A percentile compares a stretch with the other conserved stretches of the same genome.
Conservation (phyloP, 23 red algal species). For the Gracilaria caudata region DNA sequence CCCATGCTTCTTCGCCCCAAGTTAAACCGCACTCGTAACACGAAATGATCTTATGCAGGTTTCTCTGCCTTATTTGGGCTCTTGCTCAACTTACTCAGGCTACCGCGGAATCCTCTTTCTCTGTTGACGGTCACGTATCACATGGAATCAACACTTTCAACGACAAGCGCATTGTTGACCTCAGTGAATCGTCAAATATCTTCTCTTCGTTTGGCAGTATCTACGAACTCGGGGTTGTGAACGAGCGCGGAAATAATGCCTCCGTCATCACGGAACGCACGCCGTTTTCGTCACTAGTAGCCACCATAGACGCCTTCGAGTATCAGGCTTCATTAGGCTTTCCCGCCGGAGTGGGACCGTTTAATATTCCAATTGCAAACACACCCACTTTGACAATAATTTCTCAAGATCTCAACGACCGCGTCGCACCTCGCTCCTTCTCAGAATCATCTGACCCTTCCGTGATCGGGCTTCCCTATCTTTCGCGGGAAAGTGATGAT, state of each 20-base stretch:
- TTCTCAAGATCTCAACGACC: conserved; percentile 10
- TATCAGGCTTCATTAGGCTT: conserved; percentile 37
- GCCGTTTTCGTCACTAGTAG: conserved; percentile 7
- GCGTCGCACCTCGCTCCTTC: neutral
- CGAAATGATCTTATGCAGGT: too few relatives aligned
- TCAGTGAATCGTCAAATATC: neutral
- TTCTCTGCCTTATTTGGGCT: too few relatives aligned
- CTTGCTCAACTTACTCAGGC: too few relatives aligned
- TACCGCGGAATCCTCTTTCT: neutral
- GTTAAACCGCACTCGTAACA: too few relatives aligned
- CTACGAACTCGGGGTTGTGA: conserved; percentile 22
- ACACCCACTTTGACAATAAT: neutral
- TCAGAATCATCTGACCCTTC: neutral
- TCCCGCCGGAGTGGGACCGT: conserved; percentile 23
- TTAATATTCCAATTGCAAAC: conserved; percentile 19
- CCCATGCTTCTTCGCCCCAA: too few relatives aligned
- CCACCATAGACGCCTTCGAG: conserved; percentile 22
- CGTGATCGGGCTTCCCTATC: conserved; percentile 12
- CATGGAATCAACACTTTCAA: conserved; percentile 47
- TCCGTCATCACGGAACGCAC: conserved; percentile 19
- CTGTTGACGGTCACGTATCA: conserved; percentile 29
- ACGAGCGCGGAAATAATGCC: conserved; percentile 7
- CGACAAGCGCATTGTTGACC: conserved; percentile 15
- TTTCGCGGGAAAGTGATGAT: neutral
- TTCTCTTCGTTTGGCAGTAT: conserved; percentile 9